A percentile compares a stretch with the other conserved stretches of the same genome.
Conservation (phyloP, 169 alveolate species). For the Fabrea salina region DNA sequence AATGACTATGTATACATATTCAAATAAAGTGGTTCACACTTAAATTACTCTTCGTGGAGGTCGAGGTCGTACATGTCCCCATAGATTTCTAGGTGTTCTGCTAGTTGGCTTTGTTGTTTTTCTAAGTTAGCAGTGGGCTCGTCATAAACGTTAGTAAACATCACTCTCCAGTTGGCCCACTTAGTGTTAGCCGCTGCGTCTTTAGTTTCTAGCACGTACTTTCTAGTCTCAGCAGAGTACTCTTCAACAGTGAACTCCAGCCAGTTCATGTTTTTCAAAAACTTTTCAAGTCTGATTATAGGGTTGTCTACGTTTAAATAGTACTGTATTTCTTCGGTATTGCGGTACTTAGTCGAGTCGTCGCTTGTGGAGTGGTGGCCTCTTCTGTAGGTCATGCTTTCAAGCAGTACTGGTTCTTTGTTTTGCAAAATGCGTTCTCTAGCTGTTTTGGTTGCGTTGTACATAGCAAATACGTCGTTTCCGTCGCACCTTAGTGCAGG, state of each 20-base stretch:
- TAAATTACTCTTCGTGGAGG: neutral
- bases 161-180: neutral
- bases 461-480: slow-evolving; percentile 93
- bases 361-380: slow-evolving; percentile 97
- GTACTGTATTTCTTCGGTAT: slow-evolving; percentile 84
- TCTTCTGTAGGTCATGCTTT: slow-evolving; percentile 92
- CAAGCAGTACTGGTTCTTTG: slow-evolving; percentile 86
- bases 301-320: slow-evolving; percentile 49
- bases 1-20: neutral
- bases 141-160: slow-evolving; percentile 29
- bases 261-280: neutral
- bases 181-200: neutral
- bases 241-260: slow-evolving; percentile 6
- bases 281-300: slow-evolving; percentile 24
- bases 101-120: slow-evolving; percentile 3
- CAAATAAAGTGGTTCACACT: neutral
- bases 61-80: slow-evolving; percentile 15
- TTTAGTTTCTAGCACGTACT: neutral
- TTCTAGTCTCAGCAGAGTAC: neutral
- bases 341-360: slow-evolving; percentile 89
- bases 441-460: slow-evolving; percentile 86
- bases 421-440: slow-evolving; percentile 82
- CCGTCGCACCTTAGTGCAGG: slow-evolving; percentile 90
- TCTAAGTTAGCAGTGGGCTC: neutral
- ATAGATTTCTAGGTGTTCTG: neutral